Percentiles rank a stretch among this genome's conserved stretches.
These are phyloP conservation scores for Apiotrichum laibachii DNA, from an alignment of 1,284 basidiomycete genomes.

Conservation along the genomic window DNA sequence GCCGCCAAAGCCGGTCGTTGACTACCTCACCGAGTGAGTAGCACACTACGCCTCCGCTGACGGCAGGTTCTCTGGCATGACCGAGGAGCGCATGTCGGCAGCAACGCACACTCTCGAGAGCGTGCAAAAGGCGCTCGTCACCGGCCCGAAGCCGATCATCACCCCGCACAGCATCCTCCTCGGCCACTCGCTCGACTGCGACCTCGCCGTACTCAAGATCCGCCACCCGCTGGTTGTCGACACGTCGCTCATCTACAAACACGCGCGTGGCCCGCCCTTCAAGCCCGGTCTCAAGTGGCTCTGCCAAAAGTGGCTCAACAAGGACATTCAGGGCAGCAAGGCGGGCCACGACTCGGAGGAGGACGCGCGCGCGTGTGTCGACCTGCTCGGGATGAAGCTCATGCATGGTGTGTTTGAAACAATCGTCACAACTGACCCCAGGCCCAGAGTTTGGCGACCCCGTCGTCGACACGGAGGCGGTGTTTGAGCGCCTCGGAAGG, in stretches of 20 bases:
- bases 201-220: constrained; percentile 77
- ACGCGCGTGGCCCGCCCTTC: constrained; percentile 80
- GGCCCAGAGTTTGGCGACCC: constrained; percentile 78
- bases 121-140: constrained; percentile 68
- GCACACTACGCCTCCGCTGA: constrained; percentile 9
- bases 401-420: constrained; percentile 58
- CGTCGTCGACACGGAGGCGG: constrained; percentile 71
- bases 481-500: constrained; percentile 78
- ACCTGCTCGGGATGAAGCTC: constrained; percentile 75
- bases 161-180: constrained; percentile 75
- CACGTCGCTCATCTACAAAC: constrained; percentile 81
- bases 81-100: constrained; percentile 62
- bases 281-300: constrained; percentile 92
- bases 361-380: constrained; percentile 80
- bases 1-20: constrained; percentile 72
- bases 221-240: constrained; percentile 82
- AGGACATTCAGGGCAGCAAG: constrained; percentile 72
- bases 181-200: constrained; percentile 91
- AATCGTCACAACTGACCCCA: constrained; percentile 25
- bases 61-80: constrained; percentile 83
- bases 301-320: constrained; percentile 80
- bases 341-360: constrained; percentile 88
- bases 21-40: constrained; percentile 78
- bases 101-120: constrained; percentile 72
- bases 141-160: constrained; percentile 53